Conservation (phyloP, 2,329 filamentous ascomycete genomes). For the Alternaria atra region DNA sequence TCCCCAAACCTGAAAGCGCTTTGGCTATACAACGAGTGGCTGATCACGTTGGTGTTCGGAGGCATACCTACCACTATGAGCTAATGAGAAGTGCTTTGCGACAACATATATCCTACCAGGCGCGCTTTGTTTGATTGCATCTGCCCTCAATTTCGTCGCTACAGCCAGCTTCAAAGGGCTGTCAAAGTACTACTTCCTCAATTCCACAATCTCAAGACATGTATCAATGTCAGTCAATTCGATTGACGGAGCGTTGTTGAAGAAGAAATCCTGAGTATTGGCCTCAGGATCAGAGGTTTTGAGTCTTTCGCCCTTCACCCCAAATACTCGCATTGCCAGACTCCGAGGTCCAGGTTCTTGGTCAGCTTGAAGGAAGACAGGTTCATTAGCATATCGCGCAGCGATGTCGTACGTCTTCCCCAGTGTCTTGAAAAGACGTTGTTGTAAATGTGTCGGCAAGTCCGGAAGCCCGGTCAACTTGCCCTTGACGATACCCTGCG, state of each 20-base stretch:
- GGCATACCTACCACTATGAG: constrained; percentile 12
- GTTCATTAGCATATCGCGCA: constrained; percentile 50
- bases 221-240: constrained; percentile 45
- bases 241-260: constrained; percentile 46
- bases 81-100: background rate
- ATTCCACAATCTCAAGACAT: constrained; percentile 43
- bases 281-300: constrained; percentile 18
- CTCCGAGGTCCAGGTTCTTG: constrained; percentile 33
- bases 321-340: constrained; percentile 47
- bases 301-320: constrained; percentile 42
- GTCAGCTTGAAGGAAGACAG: constrained; percentile 49
- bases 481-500: constrained; percentile 36
- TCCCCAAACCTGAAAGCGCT: constrained; percentile 44
- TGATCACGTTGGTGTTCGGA: constrained; percentile 50
- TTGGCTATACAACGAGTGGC: constrained; percentile 43
- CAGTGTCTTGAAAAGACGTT: constrained; percentile 49
- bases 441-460: constrained; percentile 45
- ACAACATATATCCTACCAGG: constrained; percentile 30
- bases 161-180: background rate
- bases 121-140: constrained; percentile 39
- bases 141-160: constrained; percentile 28
- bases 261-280: constrained; percentile 42
- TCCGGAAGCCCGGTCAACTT: constrained; percentile 19
- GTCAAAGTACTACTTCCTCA: constrained; percentile 42
- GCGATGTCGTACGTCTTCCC: constrained; percentile 46